Evolutionary conservation across 805 yeast genomes (phyloP), one percentile per base, ranked within the genome.

Genomic region (Metschnikowia chrysomelidarum): DNA sequence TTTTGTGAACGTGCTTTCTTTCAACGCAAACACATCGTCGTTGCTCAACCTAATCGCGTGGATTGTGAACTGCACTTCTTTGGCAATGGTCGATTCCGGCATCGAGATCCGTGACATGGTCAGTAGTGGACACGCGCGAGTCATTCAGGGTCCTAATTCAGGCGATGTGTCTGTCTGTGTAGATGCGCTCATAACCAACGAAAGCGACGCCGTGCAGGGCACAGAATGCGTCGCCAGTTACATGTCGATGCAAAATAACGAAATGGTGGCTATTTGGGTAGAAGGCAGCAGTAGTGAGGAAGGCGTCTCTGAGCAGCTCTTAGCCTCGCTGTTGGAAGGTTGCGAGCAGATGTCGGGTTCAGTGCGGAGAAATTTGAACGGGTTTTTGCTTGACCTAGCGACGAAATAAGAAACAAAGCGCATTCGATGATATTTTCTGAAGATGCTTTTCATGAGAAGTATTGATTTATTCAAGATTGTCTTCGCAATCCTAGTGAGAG

Each of bases 21-120:
- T 65, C 3, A 46, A 52, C 18, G 35, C 58, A 11, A 49, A 53
- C 31, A 50, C 58, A 9, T 15, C 34, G 17, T 53, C 55, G 7
- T 50, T 69, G 31, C 50, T 66, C 28, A 65, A 72, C 30, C 59
- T 72, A 34, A 54, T 67, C 15, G 68, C 73, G 16, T 75, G 80
- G 63, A 62, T 80, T 3, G 68, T 76, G n/a, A 80, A 79, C 44
- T 72, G 79, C 24, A 71, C 85, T 0, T 76, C 84, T 3, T 55
- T 87, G 32, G 95, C 96, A 0, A 58, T 93, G 38, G 79, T 85
- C 0, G 93, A 93, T 58, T 82, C 96, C 0, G 88, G 88, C 6
- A 78, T 91, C 18, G 94, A 89, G 49, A 56, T 87, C 19, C 68
- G 75, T 36, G 95, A 89, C 51, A 64, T 88, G 42, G 89, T 88